Conservation (phyloP, 1,139 yeast genomes). For the Pichia norvegensis region DNA sequence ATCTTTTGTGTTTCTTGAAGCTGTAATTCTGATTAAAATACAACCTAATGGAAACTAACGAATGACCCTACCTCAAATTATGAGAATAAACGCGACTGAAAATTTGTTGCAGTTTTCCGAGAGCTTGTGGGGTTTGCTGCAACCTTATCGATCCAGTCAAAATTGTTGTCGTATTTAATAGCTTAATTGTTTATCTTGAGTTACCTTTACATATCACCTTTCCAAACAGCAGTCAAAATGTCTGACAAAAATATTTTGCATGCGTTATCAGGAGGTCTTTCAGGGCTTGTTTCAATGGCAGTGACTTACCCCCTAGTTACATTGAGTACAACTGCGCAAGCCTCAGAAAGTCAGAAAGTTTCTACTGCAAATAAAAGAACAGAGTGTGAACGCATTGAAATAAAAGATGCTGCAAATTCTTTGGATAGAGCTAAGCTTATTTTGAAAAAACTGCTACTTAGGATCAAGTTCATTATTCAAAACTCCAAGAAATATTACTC, state of each 20-base stretch:
- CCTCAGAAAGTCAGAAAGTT: constrained; percentile 26
- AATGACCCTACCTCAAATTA: constrained; percentile 3
- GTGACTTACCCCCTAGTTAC: constrained; percentile 84
- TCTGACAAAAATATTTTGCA: constrained; percentile 47
- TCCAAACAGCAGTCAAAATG: constrained; percentile 3
- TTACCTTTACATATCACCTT: no score
- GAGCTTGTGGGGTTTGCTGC: not conserved
- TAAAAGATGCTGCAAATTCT: not conserved
- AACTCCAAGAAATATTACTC: constrained; percentile 41
- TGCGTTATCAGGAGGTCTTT: constrained; percentile 89
- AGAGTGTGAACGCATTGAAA: not conserved
- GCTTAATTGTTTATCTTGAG: no score
- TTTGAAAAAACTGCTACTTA: constrained; percentile 12
- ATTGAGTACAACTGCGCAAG: constrained; percentile 76
- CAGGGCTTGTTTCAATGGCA: constrained; percentile 81
- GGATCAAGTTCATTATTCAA: constrained; percentile 6
- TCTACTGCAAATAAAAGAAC: not conserved
- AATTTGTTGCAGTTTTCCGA: constrained; percentile 1
- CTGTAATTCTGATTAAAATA: no score
- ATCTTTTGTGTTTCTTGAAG: not conserved
- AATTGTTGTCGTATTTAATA: no score
- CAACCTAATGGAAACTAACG: no score
- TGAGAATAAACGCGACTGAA: not conserved
- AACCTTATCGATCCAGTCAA: not conserved
- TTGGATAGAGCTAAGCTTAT: constrained; percentile 4